phyloP scores from a whole-genome alignment of 306 rosid genomes.

The Dryas alaskensis region DNA sequence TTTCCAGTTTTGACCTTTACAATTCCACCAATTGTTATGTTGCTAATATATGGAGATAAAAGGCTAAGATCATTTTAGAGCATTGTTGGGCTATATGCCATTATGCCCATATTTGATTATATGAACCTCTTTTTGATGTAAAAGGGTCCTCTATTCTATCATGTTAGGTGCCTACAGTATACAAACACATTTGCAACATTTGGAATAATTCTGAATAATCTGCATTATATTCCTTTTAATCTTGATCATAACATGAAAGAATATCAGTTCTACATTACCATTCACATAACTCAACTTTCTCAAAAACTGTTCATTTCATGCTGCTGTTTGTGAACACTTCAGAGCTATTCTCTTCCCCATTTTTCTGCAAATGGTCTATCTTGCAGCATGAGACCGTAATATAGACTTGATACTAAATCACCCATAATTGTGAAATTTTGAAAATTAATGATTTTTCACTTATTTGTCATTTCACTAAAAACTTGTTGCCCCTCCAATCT shows the following conservation, averaged over 20 bases:
- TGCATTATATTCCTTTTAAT: neutral
- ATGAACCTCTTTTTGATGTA: conserved; percentile 2
- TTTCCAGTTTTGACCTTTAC: neutral
- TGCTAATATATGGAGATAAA: neutral
- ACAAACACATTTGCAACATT: neutral
- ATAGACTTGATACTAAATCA: neutral
- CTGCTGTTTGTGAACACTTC: neutral
- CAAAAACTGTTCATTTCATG: neutral
- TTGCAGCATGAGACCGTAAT: neutral
- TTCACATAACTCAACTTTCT: conserved; percentile 3
- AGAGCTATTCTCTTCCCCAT: neutral
- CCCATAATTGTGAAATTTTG: too few relatives aligned
- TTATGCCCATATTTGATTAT: neutral
- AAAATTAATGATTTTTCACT: too few relatives aligned
- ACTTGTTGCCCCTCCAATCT: neutral
- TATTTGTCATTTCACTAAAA: neutral
- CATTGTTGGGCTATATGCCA: neutral
- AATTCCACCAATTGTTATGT: neutral
- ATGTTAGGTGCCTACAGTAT: neutral
- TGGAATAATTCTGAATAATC: neutral
- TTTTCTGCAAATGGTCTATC: neutral
- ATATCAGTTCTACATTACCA: neutral
- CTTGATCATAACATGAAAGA: neutral
- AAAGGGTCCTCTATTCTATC: neutral
- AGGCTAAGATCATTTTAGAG: neutral